Base-by-base conservation (phyloP, 2,329 filamentous ascomycete species). In the Phaeosphaeriaceae sp. region DNA sequence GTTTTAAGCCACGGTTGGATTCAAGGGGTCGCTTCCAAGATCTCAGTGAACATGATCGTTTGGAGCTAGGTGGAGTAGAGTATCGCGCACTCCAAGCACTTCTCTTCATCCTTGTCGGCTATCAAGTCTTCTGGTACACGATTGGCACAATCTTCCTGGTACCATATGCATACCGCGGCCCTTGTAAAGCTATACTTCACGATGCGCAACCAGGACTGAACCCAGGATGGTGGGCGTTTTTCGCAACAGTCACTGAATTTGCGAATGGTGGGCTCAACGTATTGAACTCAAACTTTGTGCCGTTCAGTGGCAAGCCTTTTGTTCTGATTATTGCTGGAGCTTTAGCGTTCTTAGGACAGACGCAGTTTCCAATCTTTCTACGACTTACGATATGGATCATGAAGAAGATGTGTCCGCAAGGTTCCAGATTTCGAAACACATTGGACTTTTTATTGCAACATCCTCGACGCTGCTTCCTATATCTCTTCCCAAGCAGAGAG, bases 381-480 rank as follows among this genome's bases (percentile, higher is more conserved):
- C 82, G 88, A 0, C 71, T 89, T 0, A 77, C 85, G 9, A 82
- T 91, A 40, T 90, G 86, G 86, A 73, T 71, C 7, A 81, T 84
- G 65, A 84, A 78, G 49, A 86, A 83, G 63, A 53, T 82, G 2
- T 70, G 79, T 0, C 82, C 84, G 0, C 70, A 77, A 4, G 54
- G 73, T 51, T 73, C 70, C 9, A 59, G 79, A 0, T 79, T 79
- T 49, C 74, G 76, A 1, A 81, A 83, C 35, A 83, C 84, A 0
- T 74, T 89, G 0, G 74, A 78, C 1, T 90, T 89, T 62, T 77
- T 90, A 0, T 81, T 90, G 11, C 83, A 89, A 52, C 86, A 90
- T 69, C 88, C 87, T 0, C 81, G 87, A 48, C 79, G 88, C 7
- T 89, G 86, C 64, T 89, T 87, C 66, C 89, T 87, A 0, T 86